Evolutionary conservation across 306 rosid species (phyloP).

Genomic region (Malus sylvestris): DNA sequence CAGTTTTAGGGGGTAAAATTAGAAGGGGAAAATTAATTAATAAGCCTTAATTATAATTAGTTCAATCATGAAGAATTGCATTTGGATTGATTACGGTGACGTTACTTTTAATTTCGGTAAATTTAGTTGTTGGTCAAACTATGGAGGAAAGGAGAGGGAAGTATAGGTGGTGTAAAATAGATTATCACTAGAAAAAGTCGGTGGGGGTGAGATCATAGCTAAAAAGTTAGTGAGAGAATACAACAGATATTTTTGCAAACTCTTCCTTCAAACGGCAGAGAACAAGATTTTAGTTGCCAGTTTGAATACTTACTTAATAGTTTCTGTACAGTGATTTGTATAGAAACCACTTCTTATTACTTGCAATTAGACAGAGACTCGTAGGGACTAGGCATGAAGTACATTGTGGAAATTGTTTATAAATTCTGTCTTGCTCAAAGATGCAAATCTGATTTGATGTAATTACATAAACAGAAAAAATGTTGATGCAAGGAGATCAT

Average conservation of each 20-base stretch:
- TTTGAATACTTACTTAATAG: not conserved
- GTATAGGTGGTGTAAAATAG: not conserved
- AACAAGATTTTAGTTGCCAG: not conserved
- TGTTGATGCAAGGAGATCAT: constrained; percentile 37
- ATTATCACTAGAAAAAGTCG: not conserved
- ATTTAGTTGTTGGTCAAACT: not conserved
- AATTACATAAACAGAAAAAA: constrained; percentile 6
- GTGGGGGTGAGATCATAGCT: not conserved
- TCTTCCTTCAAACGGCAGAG: not conserved
- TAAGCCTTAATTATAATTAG: not conserved
- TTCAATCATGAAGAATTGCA: not conserved
- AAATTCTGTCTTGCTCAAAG: not conserved
- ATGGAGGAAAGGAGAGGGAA: not conserved
- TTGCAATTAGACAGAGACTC: not conserved
- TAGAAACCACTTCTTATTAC: not conserved
- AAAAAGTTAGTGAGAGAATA: not conserved
- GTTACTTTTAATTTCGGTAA: not conserved
- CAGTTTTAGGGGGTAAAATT: no score
- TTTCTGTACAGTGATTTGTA: no score
- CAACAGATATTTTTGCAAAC: not conserved
- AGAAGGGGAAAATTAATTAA: no score
- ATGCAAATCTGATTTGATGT: constrained; percentile 13
- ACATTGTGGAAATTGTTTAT: not conserved
- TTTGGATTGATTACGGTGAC: not conserved
- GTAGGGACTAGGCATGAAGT: not conserved